A percentile compares a stretch with the other conserved stretches of the same genome.
phyloP scores from a whole-genome alignment of 768 basidiomycete genomes.

The Amyloporia xantha region DNA sequence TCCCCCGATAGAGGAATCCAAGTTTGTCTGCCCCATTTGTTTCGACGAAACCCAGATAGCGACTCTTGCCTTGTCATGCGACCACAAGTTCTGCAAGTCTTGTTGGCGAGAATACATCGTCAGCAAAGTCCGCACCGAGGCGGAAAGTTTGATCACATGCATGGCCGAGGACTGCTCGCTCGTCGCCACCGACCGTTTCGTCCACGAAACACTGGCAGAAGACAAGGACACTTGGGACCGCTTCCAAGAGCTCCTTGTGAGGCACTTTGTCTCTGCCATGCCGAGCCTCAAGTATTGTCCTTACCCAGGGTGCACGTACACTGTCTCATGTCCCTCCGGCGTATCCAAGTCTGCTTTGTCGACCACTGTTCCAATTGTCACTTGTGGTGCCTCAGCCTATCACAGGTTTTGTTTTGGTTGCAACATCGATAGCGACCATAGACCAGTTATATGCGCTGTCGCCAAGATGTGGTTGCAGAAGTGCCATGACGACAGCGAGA shows the following conservation, averaged over 20 bases:
- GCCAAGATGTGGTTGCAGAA: slow-evolving; percentile 95
- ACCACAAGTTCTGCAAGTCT: slow-evolving; percentile 73
- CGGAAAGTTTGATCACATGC: slow-evolving; percentile 65
- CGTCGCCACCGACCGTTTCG: slow-evolving; percentile 57
- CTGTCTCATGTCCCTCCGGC: slow-evolving; percentile 85
- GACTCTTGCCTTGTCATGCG: slow-evolving; percentile 71
- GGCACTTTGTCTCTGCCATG: slow-evolving; percentile 85
- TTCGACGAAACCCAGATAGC: slow-evolving; percentile 66
- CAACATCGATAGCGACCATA: slow-evolving; percentile 79
- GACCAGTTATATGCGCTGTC: slow-evolving; percentile 84
- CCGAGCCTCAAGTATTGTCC: slow-evolving; percentile 89
- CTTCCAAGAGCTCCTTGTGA: slow-evolving; percentile 82
- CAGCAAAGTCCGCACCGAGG: slow-evolving; percentile 80
- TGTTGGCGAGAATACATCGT: slow-evolving; percentile 81
- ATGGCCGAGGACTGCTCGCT: slow-evolving; percentile 75
- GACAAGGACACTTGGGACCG: slow-evolving; percentile 52
- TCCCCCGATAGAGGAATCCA: slow-evolving; percentile 27
- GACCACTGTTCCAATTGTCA: slow-evolving; percentile 82
- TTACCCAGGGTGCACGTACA: slow-evolving; percentile 88
- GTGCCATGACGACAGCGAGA: slow-evolving; percentile 96
- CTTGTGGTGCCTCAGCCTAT: slow-evolving; percentile 60
- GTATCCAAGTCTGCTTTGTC: slow-evolving; percentile 68
- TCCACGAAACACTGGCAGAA: slow-evolving; percentile 49
- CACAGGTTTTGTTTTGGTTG: slow-evolving; percentile 97
- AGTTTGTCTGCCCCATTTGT: slow-evolving; percentile 91